Evolutionary conservation across 176 grass and related monocot genomes (phyloP).

Genomic region (Raddia distichophylla): DNA sequence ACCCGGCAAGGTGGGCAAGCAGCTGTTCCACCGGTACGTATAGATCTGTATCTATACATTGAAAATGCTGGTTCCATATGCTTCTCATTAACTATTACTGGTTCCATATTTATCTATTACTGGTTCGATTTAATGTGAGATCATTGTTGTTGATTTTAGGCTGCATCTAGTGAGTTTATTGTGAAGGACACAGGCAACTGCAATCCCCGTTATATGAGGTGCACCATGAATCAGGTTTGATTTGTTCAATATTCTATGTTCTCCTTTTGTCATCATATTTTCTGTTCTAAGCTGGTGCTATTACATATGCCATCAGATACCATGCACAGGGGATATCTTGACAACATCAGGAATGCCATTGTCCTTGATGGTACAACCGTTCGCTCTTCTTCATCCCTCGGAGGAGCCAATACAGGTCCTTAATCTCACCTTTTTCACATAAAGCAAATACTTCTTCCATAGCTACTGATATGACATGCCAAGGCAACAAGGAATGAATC

Average conservation of each 20-base stretch:
- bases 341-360: conserved; percentile 82
- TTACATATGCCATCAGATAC: conserved; percentile 65
- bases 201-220: conserved; percentile 82
- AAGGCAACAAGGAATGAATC: neutral
- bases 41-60: neutral
- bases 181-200: conserved; percentile 88
- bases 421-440: neutral
- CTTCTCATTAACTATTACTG: neutral
- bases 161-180: conserved; percentile 76
- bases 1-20: conserved; percentile 78
- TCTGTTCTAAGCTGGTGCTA: conserved; percentile 37
- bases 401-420: conserved; percentile 82
- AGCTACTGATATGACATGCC: neutral
- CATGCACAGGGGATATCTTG: conserved; percentile 82
- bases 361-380: conserved; percentile 84
- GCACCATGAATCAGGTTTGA: conserved; percentile 85
- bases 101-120: neutral
- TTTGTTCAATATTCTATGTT: neutral
- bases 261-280: conserved; percentile 5
- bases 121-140: conserved; percentile 24
- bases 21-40: conserved; percentile 72
- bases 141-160: conserved; percentile 41
- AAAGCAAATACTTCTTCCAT: neutral
- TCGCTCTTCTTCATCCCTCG: conserved; percentile 75
- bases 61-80: conserved; percentile 20